Evolutionary conservation across 148 eudicot genomes (phyloP), one percentile per base, ranked within the genome.

Genomic region (Drosera capensis): DNA sequence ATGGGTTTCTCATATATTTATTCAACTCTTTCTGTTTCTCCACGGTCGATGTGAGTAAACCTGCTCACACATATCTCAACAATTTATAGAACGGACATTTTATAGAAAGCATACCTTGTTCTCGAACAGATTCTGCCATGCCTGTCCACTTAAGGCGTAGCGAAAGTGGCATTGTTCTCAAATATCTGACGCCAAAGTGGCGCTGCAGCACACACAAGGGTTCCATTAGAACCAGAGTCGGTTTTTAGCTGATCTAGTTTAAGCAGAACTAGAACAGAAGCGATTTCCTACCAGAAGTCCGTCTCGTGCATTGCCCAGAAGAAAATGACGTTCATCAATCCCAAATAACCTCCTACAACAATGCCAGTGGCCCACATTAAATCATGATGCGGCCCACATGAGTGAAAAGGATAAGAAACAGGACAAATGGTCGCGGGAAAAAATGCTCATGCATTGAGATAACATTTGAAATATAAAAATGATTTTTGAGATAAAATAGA

Each of bases 351-450:
- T 54, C 96, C 96, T 48, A 87, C 90, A 59, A 79, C 79, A 20
- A 87, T 45, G 3, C 96, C 96, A 15, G 96, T 87, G 30, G 94
- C 90, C 26, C 82, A 87, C 17, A 87, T 87, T 70, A n/a, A n/a
- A n/a, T n/a, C n/a, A n/a, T n/a, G n/a, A n/a, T n/a, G n/a, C n/a
- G n/a, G n/a, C n/a, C n/a, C n/a, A n/a, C n/a, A n/a, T n/a, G n/a
- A n/a, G n/a, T n/a, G n/a, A n/a, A n/a, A n/a, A n/a, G n/a, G n/a
- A n/a, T n/a, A n/a, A n/a, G n/a, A n/a, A n/a, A n/a, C n/a, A n/a
- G n/a, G n/a, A n/a, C n/a, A n/a, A n/a, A n/a, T n/a, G n/a, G n/a
- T n/a, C n/a, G n/a, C n/a, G n/a, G n/a, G n/a, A n/a, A n/a, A n/a
- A n/a, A n/a, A n/a, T n/a, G n/a, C n/a, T n/a, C n/a, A n/a, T n/a